phyloP scores from a whole-genome alignment of 169 alveolate genomes.

The Nephromyces sp. region DNA sequence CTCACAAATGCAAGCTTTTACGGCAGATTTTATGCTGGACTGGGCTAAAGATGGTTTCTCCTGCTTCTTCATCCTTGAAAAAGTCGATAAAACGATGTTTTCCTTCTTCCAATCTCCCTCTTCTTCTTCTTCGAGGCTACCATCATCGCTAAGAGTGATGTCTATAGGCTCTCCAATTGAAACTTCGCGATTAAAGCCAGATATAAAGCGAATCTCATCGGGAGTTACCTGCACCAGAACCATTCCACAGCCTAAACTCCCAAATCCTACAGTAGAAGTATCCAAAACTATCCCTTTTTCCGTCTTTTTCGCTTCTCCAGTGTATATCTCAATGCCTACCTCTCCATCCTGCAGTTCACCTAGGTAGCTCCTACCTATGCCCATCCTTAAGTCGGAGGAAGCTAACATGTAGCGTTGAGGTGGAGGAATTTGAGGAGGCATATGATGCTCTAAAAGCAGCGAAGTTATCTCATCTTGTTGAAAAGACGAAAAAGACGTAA shows the following conservation, averaged over 20 bases:
- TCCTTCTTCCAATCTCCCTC: too few species aligned
- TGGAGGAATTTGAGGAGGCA: not conserved
- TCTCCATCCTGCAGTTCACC: not conserved
- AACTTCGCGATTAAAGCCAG: not conserved
- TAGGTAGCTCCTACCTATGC: not conserved
- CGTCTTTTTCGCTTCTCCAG: not conserved
- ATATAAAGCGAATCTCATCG: not conserved
- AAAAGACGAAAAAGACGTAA: not conserved
- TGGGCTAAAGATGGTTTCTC: not conserved
- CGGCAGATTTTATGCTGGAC: not conserved
- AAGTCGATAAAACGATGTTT: not conserved
- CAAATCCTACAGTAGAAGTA: not conserved
- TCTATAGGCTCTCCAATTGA: not conserved
- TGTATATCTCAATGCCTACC: not conserved
- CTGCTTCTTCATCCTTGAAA: too few species aligned
- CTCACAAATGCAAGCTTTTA: not conserved
- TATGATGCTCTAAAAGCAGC: too few species aligned
- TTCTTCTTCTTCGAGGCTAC: not conserved
- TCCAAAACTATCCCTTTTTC: too few species aligned
- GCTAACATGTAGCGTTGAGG: not conserved
- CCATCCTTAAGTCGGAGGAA: not conserved
- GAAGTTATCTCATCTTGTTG: not conserved
- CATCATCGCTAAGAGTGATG: not conserved
- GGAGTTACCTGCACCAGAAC: not conserved
- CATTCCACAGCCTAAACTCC: not conserved